Evolutionary conservation across 116 monocot genomes (phyloP).

Genomic region (Thalassia testudinum): DNA sequence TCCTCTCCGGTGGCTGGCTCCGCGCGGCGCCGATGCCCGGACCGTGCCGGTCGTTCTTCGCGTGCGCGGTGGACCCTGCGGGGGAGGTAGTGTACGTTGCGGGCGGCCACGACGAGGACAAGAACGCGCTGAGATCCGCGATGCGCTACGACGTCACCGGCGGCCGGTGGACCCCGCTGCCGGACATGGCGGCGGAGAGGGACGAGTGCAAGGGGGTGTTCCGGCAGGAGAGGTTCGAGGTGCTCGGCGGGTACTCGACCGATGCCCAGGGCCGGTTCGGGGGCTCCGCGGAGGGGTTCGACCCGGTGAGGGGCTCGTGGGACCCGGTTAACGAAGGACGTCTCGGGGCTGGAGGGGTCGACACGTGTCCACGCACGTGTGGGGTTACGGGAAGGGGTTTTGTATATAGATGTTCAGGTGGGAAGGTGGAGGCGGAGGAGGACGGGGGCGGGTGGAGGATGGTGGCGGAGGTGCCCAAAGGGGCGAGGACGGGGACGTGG

Average conservation of each 20-base stretch:
- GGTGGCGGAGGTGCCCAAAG: too few species aligned
- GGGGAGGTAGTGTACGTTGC: constrained; percentile 21
- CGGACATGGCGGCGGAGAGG: constrained; percentile 29
- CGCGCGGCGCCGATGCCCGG: constrained; percentile 33
- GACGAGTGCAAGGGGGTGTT: constrained; percentile 37
- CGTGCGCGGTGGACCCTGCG: constrained; percentile 28
- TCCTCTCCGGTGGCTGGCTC: constrained; percentile 33
- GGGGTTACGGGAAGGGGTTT: not conserved
- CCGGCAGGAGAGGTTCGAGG: constrained; percentile 28
- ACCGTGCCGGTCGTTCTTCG: constrained; percentile 55
- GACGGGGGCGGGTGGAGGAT: not conserved
- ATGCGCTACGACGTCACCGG: constrained; percentile 22
- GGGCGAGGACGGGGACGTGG: too few species aligned
- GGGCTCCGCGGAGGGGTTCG: constrained; percentile 29
- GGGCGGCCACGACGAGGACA: constrained; percentile 44
- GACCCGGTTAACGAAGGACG: constrained; percentile 19
- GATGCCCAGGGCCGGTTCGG: constrained; percentile 34
- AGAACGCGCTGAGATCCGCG: constrained; percentile 28
- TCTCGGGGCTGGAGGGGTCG: constrained; percentile 4
- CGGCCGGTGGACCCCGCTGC: constrained; percentile 22
- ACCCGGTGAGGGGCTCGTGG: constrained; percentile 25
- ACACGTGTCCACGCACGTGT: constrained; percentile 13
- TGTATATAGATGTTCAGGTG: constrained; percentile 13
- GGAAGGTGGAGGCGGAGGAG: constrained; percentile 12
- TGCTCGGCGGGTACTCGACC: constrained; percentile 46